phyloP scores from a whole-genome alignment of 2,329 filamentous ascomycete genomes.

The Fonsecaea multimorphosa region DNA sequence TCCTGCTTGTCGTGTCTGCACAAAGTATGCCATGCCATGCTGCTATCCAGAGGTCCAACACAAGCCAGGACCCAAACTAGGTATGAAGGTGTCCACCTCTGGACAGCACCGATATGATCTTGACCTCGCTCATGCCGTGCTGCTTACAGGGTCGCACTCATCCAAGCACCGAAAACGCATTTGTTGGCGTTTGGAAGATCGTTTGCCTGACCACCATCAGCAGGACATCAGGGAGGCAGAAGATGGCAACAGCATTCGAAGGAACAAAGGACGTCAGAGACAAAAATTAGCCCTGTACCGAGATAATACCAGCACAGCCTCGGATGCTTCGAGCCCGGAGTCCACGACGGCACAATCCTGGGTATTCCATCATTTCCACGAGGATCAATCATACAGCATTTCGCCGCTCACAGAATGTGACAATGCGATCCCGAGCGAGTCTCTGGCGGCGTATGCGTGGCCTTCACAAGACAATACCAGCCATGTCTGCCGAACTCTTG shows the following conservation, averaged over 20 bases:
- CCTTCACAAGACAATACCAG: conserved; percentile 3
- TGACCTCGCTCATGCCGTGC: neutral
- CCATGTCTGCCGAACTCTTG: conserved; percentile 3
- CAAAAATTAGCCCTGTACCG: neutral
- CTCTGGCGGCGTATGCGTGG: neutral
- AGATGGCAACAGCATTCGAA: neutral
- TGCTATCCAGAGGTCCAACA: conserved; percentile 13
- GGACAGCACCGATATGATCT: neutral
- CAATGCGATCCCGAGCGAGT: neutral
- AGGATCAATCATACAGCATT: conserved; percentile 19
- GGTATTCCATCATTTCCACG: conserved; percentile 21
- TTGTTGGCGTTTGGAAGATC: neutral
- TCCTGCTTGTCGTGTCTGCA: conserved; percentile 16
- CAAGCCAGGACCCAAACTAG: conserved; percentile 20
- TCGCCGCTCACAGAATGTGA: neutral
- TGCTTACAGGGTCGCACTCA: neutral
- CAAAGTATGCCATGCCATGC: conserved; percentile 10
- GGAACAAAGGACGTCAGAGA: neutral
- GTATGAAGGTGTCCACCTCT: neutral
- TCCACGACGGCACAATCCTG: conserved; percentile 18
- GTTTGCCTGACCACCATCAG: neutral
- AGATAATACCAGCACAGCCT: neutral
- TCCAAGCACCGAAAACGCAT: conserved; percentile 8
- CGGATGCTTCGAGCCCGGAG: conserved; percentile 8
- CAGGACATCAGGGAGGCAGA: neutral